Evolutionary conservation across 1,284 basidiomycete species (phyloP).

Genomic region (Ceraceosorus bombacis): DNA sequence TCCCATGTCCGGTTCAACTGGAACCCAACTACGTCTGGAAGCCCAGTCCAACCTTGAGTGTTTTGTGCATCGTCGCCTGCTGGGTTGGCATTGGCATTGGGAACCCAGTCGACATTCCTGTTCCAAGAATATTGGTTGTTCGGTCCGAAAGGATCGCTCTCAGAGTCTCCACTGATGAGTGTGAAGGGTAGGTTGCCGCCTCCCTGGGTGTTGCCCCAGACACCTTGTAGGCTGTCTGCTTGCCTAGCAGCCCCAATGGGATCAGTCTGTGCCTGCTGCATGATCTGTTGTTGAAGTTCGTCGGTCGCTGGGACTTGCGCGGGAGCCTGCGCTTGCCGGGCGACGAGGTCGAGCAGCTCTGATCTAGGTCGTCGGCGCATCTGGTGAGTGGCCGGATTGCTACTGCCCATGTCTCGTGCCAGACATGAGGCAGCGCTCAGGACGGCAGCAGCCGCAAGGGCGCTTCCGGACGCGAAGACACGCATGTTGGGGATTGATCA

Average conservation of each 20-base stretch:
- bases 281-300: conserved; percentile 7
- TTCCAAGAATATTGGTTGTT: conserved; percentile 33
- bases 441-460: no score
- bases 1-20: conserved; percentile 29
- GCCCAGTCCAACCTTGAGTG: conserved; percentile 51
- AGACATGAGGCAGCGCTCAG: no score
- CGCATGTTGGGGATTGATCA: no score
- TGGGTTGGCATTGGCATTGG: conserved; percentile 20
- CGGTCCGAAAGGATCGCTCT: conserved; percentile 3
- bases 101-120: conserved; percentile 17
- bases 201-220: conserved; percentile 1
- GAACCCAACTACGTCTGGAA: conserved; percentile 31
- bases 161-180: conserved; percentile 15
- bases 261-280: conserved; percentile 22
- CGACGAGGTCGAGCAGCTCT: no score
- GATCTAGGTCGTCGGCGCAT: no score
- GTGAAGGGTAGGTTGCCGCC: conserved; percentile 6
- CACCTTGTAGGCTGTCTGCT: conserved; percentile 14
- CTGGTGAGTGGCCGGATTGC: no score
- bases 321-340: no score
- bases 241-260: conserved; percentile 34
- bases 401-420: no score
- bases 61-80: conserved; percentile 10
- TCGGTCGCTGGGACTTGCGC: background rate
- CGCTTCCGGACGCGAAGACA: no score